Evolutionary conservation across 1,284 basidiomycete genomes (phyloP), one percentile per base, ranked within the genome.

Genomic region (Puccinia polysora): DNA sequence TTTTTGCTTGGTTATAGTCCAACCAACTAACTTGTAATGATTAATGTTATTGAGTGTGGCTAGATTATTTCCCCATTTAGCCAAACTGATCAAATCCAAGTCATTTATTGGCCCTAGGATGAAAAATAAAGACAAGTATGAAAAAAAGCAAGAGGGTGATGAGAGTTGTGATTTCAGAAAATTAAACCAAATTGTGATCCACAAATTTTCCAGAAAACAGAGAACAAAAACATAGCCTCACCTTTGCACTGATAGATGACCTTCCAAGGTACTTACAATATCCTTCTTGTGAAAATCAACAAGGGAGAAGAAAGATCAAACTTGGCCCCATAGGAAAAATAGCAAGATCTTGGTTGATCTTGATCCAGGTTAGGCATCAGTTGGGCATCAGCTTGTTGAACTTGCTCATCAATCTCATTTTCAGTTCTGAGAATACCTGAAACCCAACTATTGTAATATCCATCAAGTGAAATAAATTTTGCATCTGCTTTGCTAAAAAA

Each of bases 241-340:
- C 56, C 70, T 58, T 53, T 65, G 36, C 49, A 23, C 50, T 62
- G 30, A 25, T 49, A 45, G 18, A 56, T 43, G 43, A 73, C 30
- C 18, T 20, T 45, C 36, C 43, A 49, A 6, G 52, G 45, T 10
- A 6, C 38, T 40, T 34, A 65, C 86, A 90, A 92, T 0, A 90
- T 89, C 80, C 94, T 90, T 55, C 94, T 86, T 71, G 94, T 82
- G n/a, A n/a, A n/a, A n/a, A n/a, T 38, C 36, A 58, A 58, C 0
- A 90, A 89, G 2, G 94, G 92, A 14, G n/a, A n/a, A n/a, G n/a
- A n/a, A n/a, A n/a, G n/a, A n/a, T 89, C 85, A 79, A 92, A 94
- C 25, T 84, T 84, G 4, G 94, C 93, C 10, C 94, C 94, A 89
- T 91, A 97, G 77, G 89, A 91, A 77, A 89, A 94, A 80, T 97